These are phyloP conservation scores for Umbellularia californica DNA, from an alignment of 164 flowering plant species.

Conservation along the genomic window DNA sequence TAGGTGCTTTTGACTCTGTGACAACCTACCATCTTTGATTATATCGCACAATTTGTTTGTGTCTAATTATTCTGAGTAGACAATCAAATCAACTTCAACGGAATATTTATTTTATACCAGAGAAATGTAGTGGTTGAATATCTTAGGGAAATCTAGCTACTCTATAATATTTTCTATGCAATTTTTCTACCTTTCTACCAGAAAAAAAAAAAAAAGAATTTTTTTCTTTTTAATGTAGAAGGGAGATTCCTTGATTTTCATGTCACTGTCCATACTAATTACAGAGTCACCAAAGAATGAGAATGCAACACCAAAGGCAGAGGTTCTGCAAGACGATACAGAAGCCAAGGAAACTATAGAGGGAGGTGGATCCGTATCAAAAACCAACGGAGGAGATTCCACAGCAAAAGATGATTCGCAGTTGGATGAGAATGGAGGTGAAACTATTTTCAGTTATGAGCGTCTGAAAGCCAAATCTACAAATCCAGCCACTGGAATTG, in stretches of 20 bases:
- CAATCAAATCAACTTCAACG: no score
- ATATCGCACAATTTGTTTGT: no score
- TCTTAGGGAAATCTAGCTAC: no score
- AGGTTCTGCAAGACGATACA: conserved; percentile 33
- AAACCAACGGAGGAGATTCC: conserved; percentile 48
- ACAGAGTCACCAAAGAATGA: conserved; percentile 46
- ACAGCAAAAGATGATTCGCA: conserved; percentile 37
- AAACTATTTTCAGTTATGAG: conserved; percentile 60
- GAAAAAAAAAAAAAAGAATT: no score
- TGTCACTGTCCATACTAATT: conserved; percentile 1
- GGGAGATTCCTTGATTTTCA: neutral
- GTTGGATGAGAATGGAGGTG: conserved; percentile 41
- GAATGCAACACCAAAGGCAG: conserved; percentile 31
- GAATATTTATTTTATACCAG: no score
- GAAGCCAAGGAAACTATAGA: conserved; percentile 35
- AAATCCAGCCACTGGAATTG: conserved; percentile 83
- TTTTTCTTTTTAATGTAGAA: neutral
- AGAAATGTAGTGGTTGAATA: no score
- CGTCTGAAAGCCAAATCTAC: conserved; percentile 76
- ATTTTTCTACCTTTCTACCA: no score
- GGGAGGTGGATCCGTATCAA: conserved; percentile 27
- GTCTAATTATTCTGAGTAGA: no score
- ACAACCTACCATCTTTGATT: no score
- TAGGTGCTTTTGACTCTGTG: no score
- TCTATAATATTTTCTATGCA: no score